phyloP scores from a whole-genome alignment of 495 filamentous ascomycete species.

The Penicillium nucicola region DNA sequence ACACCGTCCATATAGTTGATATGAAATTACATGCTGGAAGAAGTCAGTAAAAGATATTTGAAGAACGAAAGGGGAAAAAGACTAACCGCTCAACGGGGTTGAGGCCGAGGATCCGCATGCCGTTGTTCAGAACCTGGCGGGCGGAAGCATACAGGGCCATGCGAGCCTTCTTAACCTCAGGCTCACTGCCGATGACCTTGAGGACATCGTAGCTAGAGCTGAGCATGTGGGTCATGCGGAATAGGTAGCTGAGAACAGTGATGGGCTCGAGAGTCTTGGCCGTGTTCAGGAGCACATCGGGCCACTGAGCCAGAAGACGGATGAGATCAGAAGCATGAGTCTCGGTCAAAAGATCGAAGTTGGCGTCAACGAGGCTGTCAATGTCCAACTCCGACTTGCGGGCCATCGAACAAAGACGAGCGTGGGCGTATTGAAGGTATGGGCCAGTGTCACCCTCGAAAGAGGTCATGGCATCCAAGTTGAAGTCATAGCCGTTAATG shows the following conservation, averaged over 20 bases:
- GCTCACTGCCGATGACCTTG: slow-evolving; percentile 70
- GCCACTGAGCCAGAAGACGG: slow-evolving; percentile 58
- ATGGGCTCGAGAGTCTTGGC: slow-evolving; percentile 62
- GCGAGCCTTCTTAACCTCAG: slow-evolving; percentile 68
- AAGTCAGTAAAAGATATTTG: not conserved
- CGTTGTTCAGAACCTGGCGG: slow-evolving; percentile 73
- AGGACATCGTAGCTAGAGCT: slow-evolving; percentile 83
- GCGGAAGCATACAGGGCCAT: slow-evolving; percentile 82
- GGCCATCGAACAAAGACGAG: slow-evolving; percentile 62
- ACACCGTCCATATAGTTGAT: not conserved
- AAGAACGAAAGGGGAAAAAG: not conserved
- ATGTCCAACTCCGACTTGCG: slow-evolving; percentile 47
- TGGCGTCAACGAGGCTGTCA: slow-evolving; percentile 46
- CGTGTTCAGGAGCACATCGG: slow-evolving; percentile 60
- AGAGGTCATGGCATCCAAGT: slow-evolving; percentile 64
- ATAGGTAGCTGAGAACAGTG: slow-evolving; percentile 76
- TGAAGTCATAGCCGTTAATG: slow-evolving; percentile 65
- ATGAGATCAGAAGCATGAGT: slow-evolving; percentile 55
- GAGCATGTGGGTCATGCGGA: slow-evolving; percentile 81
- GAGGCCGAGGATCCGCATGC: slow-evolving; percentile 79
- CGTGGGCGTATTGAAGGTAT: slow-evolving; percentile 68
- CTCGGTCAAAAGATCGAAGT: slow-evolving; percentile 57
- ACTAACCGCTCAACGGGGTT: slow-evolving; percentile 66
- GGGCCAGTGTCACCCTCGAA: slow-evolving; percentile 72
- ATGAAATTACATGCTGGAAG: slow-evolving; percentile 22